Evolutionary conservation across 2,329 filamentous ascomycete genomes (phyloP), one percentile per base, ranked within the genome.

Genomic region (Colletotrichum sp.): DNA sequence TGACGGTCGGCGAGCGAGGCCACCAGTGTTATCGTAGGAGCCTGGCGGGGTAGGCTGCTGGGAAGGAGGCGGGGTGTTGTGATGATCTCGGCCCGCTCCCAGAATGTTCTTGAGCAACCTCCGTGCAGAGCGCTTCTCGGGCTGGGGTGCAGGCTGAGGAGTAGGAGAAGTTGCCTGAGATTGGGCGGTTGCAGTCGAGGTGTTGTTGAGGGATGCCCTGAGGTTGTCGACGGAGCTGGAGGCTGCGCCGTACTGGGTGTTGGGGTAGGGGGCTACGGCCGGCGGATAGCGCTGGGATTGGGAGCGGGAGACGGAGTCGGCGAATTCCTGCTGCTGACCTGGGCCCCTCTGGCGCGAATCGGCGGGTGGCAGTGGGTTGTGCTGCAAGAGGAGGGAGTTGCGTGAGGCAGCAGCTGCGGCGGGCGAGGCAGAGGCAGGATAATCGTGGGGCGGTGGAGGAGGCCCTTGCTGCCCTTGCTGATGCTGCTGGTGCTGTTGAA

Each of bases 71-170:
- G 75, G 73, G 68, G 75, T 79, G 52, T 80, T 80, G 63, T 78
- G 78, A 39, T 78, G 79, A 28, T 78, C 78, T 80, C 79, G 80
- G 80, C 83, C 82, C 64, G 85, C 85, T 78, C 87, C 85, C 77
- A 91, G 87, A 77, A 91, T 88, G 79, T 87, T 89, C 82, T 88
- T 91, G 82, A 91, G 87, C 77, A 91, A 83, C 79, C 88, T 89
- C 78, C 89, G 87, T 59, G 88, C 87, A 60, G 88, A 90, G 76
- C 88, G 87, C 80, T 89, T 89, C 75, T 90, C 74, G 75, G 59
- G 77, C 79, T 15, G 78, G 79, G 68, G 79, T 80, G 75, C 57
- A 72, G 63, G 67, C 36, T 66, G 68, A 61, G 34, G 81, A 72
- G 61, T 82, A 67, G 57, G 73, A 34, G 73, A 75, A 5, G 73